Percentiles rank a stretch among this genome's conserved stretches.
phyloP scores from a whole-genome alignment of 2,329 filamentous ascomycete genomes.

The Ophiostoma himal-ulmi region DNA sequence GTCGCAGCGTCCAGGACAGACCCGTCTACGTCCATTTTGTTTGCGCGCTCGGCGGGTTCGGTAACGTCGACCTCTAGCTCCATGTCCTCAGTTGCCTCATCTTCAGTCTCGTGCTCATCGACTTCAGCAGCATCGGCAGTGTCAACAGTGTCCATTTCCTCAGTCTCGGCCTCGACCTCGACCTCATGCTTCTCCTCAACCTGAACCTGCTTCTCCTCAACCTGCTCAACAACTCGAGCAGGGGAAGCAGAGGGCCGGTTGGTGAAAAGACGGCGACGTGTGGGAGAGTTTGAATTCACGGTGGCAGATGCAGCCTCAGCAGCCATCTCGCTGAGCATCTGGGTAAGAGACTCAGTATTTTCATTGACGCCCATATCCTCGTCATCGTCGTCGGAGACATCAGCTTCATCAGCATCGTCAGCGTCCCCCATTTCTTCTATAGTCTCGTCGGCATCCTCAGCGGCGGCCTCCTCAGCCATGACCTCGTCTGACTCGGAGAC shows the following conservation, averaged over 20 bases:
- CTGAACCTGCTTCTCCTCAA: slow-evolving; percentile 28
- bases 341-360: slow-evolving; percentile 22
- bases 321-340: slow-evolving; percentile 26
- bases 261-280: slow-evolving; percentile 32
- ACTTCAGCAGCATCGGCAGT: slow-evolving; percentile 20
- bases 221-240: slow-evolving; percentile 31
- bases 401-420: slow-evolving; percentile 11
- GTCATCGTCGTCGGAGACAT: slow-evolving; percentile 24
- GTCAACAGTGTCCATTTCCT: background rate
- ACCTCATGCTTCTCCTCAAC: background rate
- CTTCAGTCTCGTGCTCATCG: slow-evolving; percentile 7
- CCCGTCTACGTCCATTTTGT: slow-evolving; percentile 30
- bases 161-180: background rate
- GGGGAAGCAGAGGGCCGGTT: slow-evolving; percentile 34
- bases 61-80: slow-evolving; percentile 17
- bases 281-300: slow-evolving; percentile 29
- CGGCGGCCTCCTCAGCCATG: slow-evolving; percentile 13
- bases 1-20: slow-evolving; percentile 26
- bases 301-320: slow-evolving; percentile 23
- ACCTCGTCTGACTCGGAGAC: slow-evolving; percentile 15
- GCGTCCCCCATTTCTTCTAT: slow-evolving; percentile 22
- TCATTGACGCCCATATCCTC: slow-evolving; percentile 23
- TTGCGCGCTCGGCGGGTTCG: slow-evolving; percentile 15
- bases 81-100: slow-evolving; percentile 8
- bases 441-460: background rate